phyloP scores from a whole-genome alignment of 2,329 filamentous ascomycete species.

The Penicillium sp. region DNA sequence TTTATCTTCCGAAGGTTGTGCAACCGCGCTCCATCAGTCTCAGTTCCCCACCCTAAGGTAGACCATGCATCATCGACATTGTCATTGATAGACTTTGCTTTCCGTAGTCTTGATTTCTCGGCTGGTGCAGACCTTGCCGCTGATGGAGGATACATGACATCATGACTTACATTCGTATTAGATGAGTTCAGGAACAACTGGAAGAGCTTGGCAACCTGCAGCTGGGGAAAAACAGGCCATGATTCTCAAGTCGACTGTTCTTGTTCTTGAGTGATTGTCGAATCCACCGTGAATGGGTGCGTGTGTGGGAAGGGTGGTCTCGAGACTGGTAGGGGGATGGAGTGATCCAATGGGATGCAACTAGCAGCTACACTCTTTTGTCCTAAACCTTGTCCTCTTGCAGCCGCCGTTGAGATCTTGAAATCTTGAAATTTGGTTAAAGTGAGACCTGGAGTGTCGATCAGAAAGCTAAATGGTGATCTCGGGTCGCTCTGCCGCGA shows the following conservation, averaged over 20 bases:
- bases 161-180: neutral
- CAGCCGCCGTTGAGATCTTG: no score
- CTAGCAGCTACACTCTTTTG: no score
- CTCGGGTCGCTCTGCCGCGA: neutral
- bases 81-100: neutral
- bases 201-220: no score
- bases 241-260: no score
- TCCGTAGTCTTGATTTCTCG: neutral
- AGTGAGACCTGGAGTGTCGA: constrained; percentile 3
- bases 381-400: no score
- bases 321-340: no score
- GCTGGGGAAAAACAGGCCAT: no score
- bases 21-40: neutral
- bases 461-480: neutral
- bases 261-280: no score
- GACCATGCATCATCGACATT: neutral
- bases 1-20: neutral
- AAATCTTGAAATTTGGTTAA: neutral
- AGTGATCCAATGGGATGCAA: no score
- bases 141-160: neutral
- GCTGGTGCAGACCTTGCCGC: neutral
- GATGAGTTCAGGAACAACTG: neutral
- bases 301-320: no score
- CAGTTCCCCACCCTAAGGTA: neutral
- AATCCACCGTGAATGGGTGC: no score